Evolutionary conservation across 139 green algal genomes (phyloP).

Genomic region (Micractinium sp.): DNA sequence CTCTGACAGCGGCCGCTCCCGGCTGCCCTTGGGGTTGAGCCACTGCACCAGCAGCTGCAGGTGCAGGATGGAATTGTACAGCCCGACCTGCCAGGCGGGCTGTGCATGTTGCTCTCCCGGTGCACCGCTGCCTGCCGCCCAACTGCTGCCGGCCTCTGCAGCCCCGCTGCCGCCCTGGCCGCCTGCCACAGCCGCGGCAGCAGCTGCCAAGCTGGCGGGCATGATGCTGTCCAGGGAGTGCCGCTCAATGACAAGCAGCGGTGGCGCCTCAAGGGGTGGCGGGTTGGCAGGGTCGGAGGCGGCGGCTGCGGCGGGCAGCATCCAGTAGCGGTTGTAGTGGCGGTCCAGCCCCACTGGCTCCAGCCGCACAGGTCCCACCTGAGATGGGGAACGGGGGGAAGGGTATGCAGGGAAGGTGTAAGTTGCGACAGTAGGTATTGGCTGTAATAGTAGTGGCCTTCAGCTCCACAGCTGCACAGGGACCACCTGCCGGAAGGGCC

Average conservation of each 20-base stretch:
- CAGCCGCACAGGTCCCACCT: conserved; percentile 30
- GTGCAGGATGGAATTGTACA: conserved; percentile 31
- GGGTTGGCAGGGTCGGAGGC: neutral
- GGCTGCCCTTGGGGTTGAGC: conserved; percentile 51
- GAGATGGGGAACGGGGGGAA: neutral
- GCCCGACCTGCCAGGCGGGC: conserved; percentile 36
- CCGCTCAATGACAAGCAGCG: conserved; percentile 32
- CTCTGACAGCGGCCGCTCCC: conserved; percentile 43
- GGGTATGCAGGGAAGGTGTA: neutral
- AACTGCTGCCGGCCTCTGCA: no score
- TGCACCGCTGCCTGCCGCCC: neutral
- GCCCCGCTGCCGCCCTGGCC: neutral
- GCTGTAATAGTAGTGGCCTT: no score
- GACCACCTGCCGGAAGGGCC: no score
- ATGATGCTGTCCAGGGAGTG: conserved; percentile 15
- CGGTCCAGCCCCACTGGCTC: conserved; percentile 65
- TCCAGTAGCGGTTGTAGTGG: conserved; percentile 70
- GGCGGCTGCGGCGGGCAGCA: conserved; percentile 45
- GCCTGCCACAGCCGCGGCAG: neutral
- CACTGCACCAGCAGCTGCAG: conserved; percentile 47
- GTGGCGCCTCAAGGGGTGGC: neutral
- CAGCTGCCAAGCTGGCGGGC: neutral
- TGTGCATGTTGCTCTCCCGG: neutral
- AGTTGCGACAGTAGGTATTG: neutral
- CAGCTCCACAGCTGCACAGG: no score